Percentiles rank a stretch among this genome's conserved stretches.
phyloP scores from a whole-genome alignment of 2,329 filamentous ascomycete genomes.

The Fusarium gaditjirri region DNA sequence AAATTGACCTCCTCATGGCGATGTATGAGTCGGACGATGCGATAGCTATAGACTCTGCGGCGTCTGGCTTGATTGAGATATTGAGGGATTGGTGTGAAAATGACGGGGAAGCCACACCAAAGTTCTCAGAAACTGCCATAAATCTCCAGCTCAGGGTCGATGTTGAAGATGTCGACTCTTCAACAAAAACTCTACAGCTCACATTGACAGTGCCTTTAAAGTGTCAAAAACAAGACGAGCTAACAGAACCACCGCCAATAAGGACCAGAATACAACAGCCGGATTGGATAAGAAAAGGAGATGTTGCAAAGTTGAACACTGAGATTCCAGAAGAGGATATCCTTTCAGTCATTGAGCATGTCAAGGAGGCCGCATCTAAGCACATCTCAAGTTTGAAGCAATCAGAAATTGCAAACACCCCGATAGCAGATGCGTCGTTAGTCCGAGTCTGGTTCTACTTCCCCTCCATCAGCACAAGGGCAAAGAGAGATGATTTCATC shows the following conservation, averaged over 20 bases:
- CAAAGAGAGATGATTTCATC: slow-evolving; percentile 68
- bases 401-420: background rate
- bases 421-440: slow-evolving; percentile 41
- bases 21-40: slow-evolving; percentile 60
- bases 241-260: slow-evolving; percentile 53
- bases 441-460: slow-evolving; percentile 72
- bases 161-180: slow-evolving; percentile 8
- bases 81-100: slow-evolving; percentile 41
- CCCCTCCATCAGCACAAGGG: slow-evolving; percentile 68
- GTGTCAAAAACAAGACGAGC: background rate
- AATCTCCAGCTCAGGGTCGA: slow-evolving; percentile 44
- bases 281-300: slow-evolving; percentile 62
- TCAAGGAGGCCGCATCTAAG: slow-evolving; percentile 51
- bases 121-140: slow-evolving; percentile 22
- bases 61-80: slow-evolving; percentile 19
- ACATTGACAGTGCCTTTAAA: slow-evolving; percentile 51
- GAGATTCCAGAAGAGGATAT: slow-evolving; percentile 58
- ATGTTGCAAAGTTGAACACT: slow-evolving; percentile 52
- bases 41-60: slow-evolving; percentile 44
- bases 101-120: slow-evolving; percentile 4
- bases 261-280: slow-evolving; percentile 60
- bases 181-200: slow-evolving; percentile 44
- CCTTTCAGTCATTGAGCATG: slow-evolving; percentile 57
- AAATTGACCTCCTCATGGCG: slow-evolving; percentile 62
- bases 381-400: slow-evolving; percentile 44